Base-by-base conservation (phyloP, 208 protist genomes). In the Borovskyia barvae region DNA sequence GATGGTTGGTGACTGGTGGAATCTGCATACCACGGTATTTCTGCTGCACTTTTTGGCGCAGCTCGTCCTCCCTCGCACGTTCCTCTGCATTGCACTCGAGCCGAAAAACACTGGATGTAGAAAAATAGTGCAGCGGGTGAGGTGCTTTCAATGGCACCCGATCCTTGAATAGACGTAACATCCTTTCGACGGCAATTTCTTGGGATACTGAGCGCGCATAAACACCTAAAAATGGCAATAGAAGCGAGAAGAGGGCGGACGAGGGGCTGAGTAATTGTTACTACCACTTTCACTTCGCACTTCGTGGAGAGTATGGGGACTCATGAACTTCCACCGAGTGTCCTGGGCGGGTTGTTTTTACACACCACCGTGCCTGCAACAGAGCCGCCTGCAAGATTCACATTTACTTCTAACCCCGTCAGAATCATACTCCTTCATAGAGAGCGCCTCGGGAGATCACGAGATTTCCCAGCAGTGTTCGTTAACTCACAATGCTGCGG, bases 11-110 rank as follows among this genome's bases (percentile, higher is more conserved):
- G 19, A 83, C 64, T 33, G 69, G 67, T 19, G 69, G 77, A 11
- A 87, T 49, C 24, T 67, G 74, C 59, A 85, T 71, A 5, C 80
- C 74, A n/a, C 63, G 50, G 49, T 83, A 87, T 53, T 64, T 65
- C 39, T 81, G 46, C 37, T 76, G 42, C 0, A 91, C 64, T 43
- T 77, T 82, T 49, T 76, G 53, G 20, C 80, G 52, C 11, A 87
- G 59, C 55, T 68, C 68, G n/a, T 59, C 62, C 59, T 91, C 80
- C 2, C 77, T 66, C 49, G 75, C 60, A 0, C 50, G 57, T 41
- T 91, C 79, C 30, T 69, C 41, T 0, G 64, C 29, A 22, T 40
- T 63, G 2, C 50, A 24, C 26, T 72, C 60, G 37, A 59, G 41
- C 17, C 33, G 47, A 17, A 72, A 37, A 5, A n/a, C 6, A 14